Evolutionary conservation across 257 asterid genomes (phyloP), one percentile per base, ranked within the genome.

Genomic region (Salvia miltiorrhiza): DNA sequence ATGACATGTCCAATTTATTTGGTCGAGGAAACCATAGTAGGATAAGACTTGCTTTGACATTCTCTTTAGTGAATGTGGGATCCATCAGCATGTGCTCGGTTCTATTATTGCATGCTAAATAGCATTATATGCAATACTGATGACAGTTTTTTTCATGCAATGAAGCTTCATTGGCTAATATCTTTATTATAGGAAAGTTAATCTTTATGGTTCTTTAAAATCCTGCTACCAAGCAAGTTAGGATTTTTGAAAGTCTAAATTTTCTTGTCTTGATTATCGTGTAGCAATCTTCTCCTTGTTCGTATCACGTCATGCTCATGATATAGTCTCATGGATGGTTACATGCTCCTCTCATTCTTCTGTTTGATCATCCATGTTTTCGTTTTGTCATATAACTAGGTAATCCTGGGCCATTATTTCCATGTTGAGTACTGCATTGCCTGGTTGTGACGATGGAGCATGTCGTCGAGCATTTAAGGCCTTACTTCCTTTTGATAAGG

Each of bases 381-480:
- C 21, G 60, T 77, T 71, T 78, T 48, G 52, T 70, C 61, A 49
- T 57, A 41, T 68, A 66, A 67, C 78, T 41, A 93, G 99, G 96
- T 88, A 40, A 93, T 87, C 63, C 84, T n/a, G 81, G 64, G 94
- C 97, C 63, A 87, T 93, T 68, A 80, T 93, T 76, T 81, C 96
- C 73, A 77, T 90, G 92, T 86, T 93, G 78, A 87, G 80, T 79
- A 90, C 99, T 41, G 63, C 96, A 75, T 73, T 93, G 72, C 96
- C 96, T 80, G 90, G 90, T 73, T 90, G 95, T 76, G 97, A 82
- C 21, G 95, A 89, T 84, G 87, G 75, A 30, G 58, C 90, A 56
- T 87, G 75, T 80, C 92, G 97, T 59, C 87, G 89, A 65, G 91
- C 80, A 65, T 88, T 85, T 78, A 93, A 93, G 85, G 90, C 95